Evolutionary conservation across 768 basidiomycete species (phyloP), one percentile per base, ranked within the genome.

Genomic region (Leucogyrophana mollusca): DNA sequence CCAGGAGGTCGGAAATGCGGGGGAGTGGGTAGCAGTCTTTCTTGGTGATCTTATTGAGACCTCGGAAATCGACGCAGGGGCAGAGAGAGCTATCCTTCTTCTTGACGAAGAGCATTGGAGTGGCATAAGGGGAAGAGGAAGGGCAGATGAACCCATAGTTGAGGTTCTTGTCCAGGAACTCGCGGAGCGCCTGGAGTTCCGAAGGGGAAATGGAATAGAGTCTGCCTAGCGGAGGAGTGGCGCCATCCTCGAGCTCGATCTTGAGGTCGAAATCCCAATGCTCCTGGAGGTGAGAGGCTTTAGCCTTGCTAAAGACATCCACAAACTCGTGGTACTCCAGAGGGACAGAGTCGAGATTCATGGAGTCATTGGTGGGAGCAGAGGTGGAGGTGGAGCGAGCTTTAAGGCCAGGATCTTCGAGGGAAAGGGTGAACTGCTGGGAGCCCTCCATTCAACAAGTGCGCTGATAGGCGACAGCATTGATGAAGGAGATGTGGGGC

Each of bases 71-170:
- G 16, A 58, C 50, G 41, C 61, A 63, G 32, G 61, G 54, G 3
- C 55, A 40, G 14, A 61, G 45, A 2, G 61, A 58, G 10, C 71
- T 65, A 49, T 61, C 63, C 47, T 71, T 70, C 38, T 61, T 59
- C 16, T 56, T 43, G 34, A 54, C 57, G 46, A 62, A 62, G 24
- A 60, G 47, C 13, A 60, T 50, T 1, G 57, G 57, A 43, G 59
- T 45, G 16, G 54, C 53, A 27, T 39, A 32, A 4, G 58, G 48
- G 24, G 63, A 64, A 16, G 53, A 50, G 2, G 65, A 69, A 10
- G 61, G 58, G 0, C 59, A 53, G 37, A 75, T 73, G 40, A 63
- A 66, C 1, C 73, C 73, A 2, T 16, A 30, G 27, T 14, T 7
- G 13, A 43, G 17, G 10, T 43, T 43, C 27, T 43, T 20, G 11